Conservation (phyloP, 139 green algal genomes). For the Coccomyxa sp. region DNA sequence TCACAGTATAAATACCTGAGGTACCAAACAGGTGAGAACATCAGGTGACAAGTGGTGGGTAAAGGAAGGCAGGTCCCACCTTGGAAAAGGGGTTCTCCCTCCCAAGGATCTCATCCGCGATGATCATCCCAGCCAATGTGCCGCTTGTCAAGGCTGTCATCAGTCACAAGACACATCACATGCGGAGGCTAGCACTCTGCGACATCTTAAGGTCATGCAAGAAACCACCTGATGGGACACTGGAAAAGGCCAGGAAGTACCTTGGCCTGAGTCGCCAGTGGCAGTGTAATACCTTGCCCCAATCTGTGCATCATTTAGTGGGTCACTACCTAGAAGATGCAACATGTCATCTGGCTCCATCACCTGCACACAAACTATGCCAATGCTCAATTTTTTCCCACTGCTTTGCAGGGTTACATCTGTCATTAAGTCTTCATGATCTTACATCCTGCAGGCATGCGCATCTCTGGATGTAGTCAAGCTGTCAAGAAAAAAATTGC, state of each 20-base stretch:
- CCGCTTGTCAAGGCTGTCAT: slow-evolving; percentile 54
- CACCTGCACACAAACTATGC: slow-evolving; percentile 28
- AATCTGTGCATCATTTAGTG: not conserved
- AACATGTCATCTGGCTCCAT: slow-evolving; percentile 56
- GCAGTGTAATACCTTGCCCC: slow-evolving; percentile 46
- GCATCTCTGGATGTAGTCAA: no score
- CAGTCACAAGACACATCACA: no score
- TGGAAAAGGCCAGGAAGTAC: not conserved
- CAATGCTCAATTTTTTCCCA: no score
- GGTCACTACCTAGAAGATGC: slow-evolving; percentile 45
- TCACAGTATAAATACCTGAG: no score
- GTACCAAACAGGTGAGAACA: no score
- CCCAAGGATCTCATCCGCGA: slow-evolving; percentile 47
- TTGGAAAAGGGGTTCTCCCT: slow-evolving; percentile 26
- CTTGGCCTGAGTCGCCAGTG: slow-evolving; percentile 55
- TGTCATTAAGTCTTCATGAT: no score
- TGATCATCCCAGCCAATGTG: slow-evolving; percentile 46
- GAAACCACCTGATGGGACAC: not conserved
- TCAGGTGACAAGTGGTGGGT: no score
- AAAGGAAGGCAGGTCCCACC: not conserved
- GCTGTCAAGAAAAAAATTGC: not conserved
- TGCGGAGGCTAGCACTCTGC: not conserved
- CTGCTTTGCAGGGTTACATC: no score
- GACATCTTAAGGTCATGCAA: not conserved
- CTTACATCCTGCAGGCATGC: no score